Conservation (phyloP, 2,329 filamentous ascomycete species). For the Scedosporium boydii region DNA sequence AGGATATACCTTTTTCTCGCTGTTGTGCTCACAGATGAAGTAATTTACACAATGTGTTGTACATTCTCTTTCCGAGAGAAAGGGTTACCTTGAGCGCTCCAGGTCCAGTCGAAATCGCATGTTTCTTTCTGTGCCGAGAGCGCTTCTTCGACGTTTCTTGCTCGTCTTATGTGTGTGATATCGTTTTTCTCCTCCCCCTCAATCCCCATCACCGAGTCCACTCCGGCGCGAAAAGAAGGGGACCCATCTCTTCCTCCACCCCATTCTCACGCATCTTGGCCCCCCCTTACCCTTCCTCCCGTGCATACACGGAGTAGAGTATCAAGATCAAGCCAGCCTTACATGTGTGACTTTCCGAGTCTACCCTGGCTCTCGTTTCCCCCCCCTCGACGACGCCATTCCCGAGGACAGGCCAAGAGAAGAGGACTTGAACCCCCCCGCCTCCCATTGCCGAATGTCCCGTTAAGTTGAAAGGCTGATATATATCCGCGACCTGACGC, state of each 20-base stretch:
- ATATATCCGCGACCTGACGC: constrained; percentile 1
- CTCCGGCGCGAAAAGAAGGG: neutral
- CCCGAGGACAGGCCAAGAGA: neutral
- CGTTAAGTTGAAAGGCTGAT: neutral
- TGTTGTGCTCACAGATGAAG: too few species aligned
- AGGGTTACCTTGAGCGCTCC: neutral
- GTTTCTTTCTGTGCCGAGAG: neutral
- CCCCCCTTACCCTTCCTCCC: neutral
- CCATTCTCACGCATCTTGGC: too few species aligned
- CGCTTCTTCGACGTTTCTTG: neutral
- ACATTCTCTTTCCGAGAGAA: neutral
- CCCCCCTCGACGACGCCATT: neutral
- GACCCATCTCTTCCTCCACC: neutral
- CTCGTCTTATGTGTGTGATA: neutral
- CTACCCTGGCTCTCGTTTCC: neutral
- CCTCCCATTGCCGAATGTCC: neutral
- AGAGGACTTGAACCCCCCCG: neutral
- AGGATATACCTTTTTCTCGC: too few species aligned
- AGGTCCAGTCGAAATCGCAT: neutral
- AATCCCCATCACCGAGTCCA: neutral
- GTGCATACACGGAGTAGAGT: neutral
- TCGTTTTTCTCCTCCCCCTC: neutral
- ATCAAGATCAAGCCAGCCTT: neutral
- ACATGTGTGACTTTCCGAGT: neutral
- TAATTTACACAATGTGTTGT: neutral